Evolutionary conservation across 2,329 filamentous ascomycete species (phyloP).

Genomic region (Trichoderma oligosporum): DNA sequence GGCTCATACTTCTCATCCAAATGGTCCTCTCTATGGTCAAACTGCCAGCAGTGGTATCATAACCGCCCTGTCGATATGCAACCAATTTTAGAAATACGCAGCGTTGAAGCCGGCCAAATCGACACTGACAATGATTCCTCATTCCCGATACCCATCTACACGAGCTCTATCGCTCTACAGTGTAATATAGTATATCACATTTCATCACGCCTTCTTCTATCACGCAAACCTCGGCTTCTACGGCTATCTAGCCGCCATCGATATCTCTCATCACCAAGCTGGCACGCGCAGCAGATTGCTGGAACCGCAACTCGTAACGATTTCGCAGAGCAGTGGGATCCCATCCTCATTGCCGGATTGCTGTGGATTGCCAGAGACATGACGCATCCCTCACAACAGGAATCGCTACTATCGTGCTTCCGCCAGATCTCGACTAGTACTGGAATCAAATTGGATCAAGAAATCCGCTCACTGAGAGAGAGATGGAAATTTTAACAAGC

Average conservation of each 20-base stretch:
- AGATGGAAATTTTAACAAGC: conserved; percentile 10
- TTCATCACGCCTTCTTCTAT: conserved; percentile 23
- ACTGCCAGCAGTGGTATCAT: conserved; percentile 23
- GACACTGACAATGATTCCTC: conserved; percentile 21
- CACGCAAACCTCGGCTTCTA: conserved; percentile 24
- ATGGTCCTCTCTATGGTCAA: conserved; percentile 22
- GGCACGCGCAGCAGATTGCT: conserved; percentile 32
- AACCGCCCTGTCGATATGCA: conserved; percentile 20
- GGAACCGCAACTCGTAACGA: conserved; percentile 30
- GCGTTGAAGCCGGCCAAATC: conserved; percentile 23
- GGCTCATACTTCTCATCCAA: neutral
- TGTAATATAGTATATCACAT: conserved; percentile 25
- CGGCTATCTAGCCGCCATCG: conserved; percentile 16
- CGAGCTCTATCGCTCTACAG: conserved; percentile 23
- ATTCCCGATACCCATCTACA: conserved; percentile 25
- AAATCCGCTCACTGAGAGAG: conserved; percentile 16
- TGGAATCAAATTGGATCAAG: conserved; percentile 22
- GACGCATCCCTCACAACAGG: conserved; percentile 30
- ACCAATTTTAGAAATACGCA: conserved; percentile 23
- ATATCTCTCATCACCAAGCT: conserved; percentile 21
- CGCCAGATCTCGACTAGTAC: conserved; percentile 19
- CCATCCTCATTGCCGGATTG: conserved; percentile 28
- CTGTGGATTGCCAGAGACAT: conserved; percentile 27
- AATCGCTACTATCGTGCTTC: conserved; percentile 24
- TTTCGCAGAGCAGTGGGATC: conserved; percentile 34